Conservation (phyloP, 2,329 filamentous ascomycete species). For the Aspergillus calidoustus region DNA sequence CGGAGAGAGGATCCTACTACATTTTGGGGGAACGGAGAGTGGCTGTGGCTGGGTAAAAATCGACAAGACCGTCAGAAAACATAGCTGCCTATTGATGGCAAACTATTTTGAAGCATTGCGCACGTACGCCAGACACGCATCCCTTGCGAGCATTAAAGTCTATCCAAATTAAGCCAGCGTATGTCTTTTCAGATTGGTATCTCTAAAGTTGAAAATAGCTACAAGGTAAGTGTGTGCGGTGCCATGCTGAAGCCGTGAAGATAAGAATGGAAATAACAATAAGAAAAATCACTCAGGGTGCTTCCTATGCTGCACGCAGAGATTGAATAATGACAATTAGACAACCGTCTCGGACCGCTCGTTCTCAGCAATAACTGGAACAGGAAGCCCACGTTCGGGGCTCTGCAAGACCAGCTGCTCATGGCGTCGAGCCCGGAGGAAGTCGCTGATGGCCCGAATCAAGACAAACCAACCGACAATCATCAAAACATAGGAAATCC, state of each 20-base stretch:
- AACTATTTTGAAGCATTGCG: constrained; percentile 5
- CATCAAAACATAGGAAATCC: constrained; percentile 92
- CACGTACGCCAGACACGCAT: not conserved
- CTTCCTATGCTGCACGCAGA: constrained; percentile 14
- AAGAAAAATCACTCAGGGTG: constrained; percentile 4
- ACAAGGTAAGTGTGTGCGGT: constrained; percentile 11
- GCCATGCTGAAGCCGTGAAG: constrained; percentile 13
- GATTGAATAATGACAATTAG: constrained; percentile 45
- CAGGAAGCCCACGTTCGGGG: constrained; percentile 81
- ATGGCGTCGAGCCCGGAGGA: constrained; percentile 82
- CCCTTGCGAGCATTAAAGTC: not conserved
- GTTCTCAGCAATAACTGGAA: constrained; percentile 84
- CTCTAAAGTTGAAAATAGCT: constrained; percentile 18
- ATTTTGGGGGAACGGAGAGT: constrained; percentile 9
- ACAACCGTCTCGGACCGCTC: constrained; percentile 80
- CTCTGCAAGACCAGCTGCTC: constrained; percentile 93
- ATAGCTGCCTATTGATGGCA: constrained; percentile 25
- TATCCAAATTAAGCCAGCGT: constrained; percentile 12
- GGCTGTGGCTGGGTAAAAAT: constrained; percentile 4
- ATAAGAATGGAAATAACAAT: constrained; percentile 18
- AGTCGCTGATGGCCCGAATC: constrained; percentile 91
- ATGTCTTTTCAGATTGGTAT: constrained; percentile 25
- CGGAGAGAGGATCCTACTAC: not conserved
- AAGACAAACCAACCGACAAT: constrained; percentile 98
- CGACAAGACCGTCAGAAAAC: constrained; percentile 13